Base-by-base conservation (phyloP, 805 yeast genomes). In the Teunomyces funiuensis region DNA sequence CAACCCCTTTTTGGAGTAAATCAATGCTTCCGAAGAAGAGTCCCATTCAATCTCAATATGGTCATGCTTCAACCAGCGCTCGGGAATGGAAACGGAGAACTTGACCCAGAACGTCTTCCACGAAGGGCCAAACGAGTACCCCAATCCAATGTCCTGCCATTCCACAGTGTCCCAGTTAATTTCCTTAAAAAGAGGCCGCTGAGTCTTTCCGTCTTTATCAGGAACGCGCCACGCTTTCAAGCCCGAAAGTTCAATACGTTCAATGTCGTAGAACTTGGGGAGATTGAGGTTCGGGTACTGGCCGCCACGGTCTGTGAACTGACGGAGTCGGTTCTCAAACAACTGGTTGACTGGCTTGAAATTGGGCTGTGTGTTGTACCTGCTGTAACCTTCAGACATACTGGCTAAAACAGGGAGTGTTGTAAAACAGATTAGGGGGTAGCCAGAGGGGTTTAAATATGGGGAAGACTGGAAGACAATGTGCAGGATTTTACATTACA, bases 101-200 rank as follows among this genome's bases (percentile, higher is more conserved):
- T 80, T 77, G 64, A 93, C 88, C 99, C 99, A 91, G 49, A 88
- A 95, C 1, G 98, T 85, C 44, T 91, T 83, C 99, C 99, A 91
- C 10, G 95, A 85, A 3, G 99, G 99, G 0, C 98, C 97, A 60
- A 86, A 88, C 6, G 72, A 65, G 51, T 86, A 83, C 16, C 93
- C 95, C 49, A 80, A 81, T 10, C 63, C 60, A n/a, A 87, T 83
- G 17, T 70, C 66, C 50, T 73, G 66, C 73, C 80, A 80, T 16
- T 74, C 69, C 25, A 72, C 57, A 3, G 55, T 54, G 16, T 60
- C 68, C 50, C 79, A 71, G 47, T 87, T 77, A 33, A 70, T 63
- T 41, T 79, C 81, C 39, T 71, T 63, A 61, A 83, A 85, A 23
- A 74, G 63, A 0, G 93, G 93, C 33, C 90, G 73, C 39, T 70